phyloP scores from a whole-genome alignment of 225 moss, liverwort and hornwort species.

The Climacium dendroides region DNA sequence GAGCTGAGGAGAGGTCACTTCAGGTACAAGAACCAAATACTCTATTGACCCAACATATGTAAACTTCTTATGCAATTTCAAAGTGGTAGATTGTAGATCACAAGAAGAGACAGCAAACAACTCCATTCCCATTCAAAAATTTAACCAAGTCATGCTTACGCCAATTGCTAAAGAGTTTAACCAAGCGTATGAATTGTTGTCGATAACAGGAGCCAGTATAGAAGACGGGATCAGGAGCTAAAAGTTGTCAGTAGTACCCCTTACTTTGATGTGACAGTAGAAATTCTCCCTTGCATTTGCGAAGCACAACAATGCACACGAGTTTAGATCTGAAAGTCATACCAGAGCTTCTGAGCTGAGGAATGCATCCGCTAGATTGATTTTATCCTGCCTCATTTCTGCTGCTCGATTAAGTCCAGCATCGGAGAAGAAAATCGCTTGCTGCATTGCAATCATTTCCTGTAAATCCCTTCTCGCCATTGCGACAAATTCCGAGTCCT shows the following conservation, averaged over 20 bases:
- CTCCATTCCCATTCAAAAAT: not conserved
- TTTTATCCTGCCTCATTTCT: slow-evolving; percentile 50
- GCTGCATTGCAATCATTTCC: slow-evolving; percentile 6
- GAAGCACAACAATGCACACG: not conserved
- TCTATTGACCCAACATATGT: not conserved
- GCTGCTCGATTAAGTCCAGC: slow-evolving; percentile 60
- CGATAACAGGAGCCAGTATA: not conserved
- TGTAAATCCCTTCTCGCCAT: not conserved
- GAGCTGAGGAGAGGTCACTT: not conserved
- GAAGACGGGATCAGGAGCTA: not conserved
- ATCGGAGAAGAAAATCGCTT: slow-evolving; percentile 58
- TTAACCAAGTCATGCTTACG: not conserved
- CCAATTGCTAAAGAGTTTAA: not conserved
- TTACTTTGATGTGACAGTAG: not conserved
- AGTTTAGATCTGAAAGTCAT: not conserved
- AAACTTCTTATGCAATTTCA: not conserved
- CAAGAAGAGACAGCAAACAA: not conserved
- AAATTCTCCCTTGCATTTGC: not conserved
- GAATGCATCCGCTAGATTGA: slow-evolving; percentile 46
- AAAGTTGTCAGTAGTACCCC: no score
- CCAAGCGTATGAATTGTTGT: not conserved
- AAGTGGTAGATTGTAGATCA: not conserved
- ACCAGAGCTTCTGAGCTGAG: slow-evolving; percentile 50
- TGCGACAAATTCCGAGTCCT: not conserved
- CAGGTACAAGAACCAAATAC: not conserved